Base-by-base conservation (phyloP, 2,329 filamentous ascomycete species). In the Scortechinia acanthostroma region DNA sequence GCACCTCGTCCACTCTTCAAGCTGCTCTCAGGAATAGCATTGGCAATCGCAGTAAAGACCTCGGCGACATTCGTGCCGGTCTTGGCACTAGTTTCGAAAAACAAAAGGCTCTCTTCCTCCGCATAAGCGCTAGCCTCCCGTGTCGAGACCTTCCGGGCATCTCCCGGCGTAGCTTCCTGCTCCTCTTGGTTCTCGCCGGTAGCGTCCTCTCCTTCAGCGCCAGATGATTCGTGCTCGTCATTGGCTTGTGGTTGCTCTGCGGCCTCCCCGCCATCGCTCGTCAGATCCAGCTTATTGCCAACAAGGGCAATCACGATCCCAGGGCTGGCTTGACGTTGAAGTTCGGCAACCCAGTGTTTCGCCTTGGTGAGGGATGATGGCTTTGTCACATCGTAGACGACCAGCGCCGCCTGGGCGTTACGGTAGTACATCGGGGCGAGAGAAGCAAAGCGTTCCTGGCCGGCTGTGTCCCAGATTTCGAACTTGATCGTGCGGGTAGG, bases 381-480 rank as follows among this genome's bases (percentile, higher is more conserved):
- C 68, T 97, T 97, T 50, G 93, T 98, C 57, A 98, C 83, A 63
- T 98, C 91, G 79, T 97, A 98, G 62, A 97, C 91, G 50, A 98
- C 91, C 54, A 98, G 86, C 14, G 93, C 93, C 51, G 91, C 90
- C 71, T 97, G 91, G 44, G 93, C 93, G 64, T 98, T 97, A 68
- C 91, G 90, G 74, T 97, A 97, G 77, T 98, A 98, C 93, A 97
- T 97, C 57, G 91, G 93, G 44, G 93, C 93, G 49, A 97, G 80
- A 44, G 88, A 94, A 56, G 91, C 91, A 62, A 97, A 98, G 51
- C 91, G 88, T 73, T 98, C 91, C 69, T 98, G 91, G 60, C 91
- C 91, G 37, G 93, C 91, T 15, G 91, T 97, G 72, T 98, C 91
- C 91, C 91, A 98, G 59, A 98, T 97, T 65, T 91, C 87, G 60